These are phyloP conservation scores for Torulaspora globosa DNA, from an alignment of 1,139 yeast genomes.

Conservation along the genomic window DNA sequence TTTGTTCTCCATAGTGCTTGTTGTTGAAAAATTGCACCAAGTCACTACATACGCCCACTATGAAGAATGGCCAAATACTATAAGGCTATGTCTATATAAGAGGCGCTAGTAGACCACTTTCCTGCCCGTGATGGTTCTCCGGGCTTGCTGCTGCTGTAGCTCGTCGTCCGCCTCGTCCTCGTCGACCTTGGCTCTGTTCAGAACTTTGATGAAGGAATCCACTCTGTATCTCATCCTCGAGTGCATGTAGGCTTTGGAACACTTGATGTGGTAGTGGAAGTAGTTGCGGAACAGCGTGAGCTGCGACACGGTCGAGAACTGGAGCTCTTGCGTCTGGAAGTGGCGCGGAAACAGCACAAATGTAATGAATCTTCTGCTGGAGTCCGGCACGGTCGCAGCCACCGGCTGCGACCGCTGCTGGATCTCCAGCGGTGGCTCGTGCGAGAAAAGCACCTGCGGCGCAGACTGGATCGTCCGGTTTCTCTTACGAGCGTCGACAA, in stretches of 20 bases:
- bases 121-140: constrained; percentile 38
- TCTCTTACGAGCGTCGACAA: constrained; percentile 93
- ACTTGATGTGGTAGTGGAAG: constrained; percentile 96
- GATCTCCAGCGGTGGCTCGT: constrained; percentile 93
- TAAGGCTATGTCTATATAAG: background rate
- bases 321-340: constrained; percentile 46
- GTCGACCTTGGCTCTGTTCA: constrained; percentile 96
- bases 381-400: constrained; percentile 37
- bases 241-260: constrained; percentile 97
- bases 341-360: constrained; percentile 65
- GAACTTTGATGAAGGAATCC: constrained; percentile 85
- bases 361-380: constrained; percentile 68
- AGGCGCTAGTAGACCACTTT: constrained; percentile 32
- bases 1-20: background rate
- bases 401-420: constrained; percentile 30
- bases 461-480: constrained; percentile 95
- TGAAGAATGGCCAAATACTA: background rate
- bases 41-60: background rate
- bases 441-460: constrained; percentile 92
- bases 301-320: constrained; percentile 65
- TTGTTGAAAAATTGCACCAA: constrained; percentile 1
- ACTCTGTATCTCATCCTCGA: constrained; percentile 97
- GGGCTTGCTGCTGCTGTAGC: constrained; percentile 19
- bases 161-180: constrained; percentile 52
- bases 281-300: constrained; percentile 90